Evolutionary conservation across 768 basidiomycete species (phyloP).

Genomic region (Russula earlei): DNA sequence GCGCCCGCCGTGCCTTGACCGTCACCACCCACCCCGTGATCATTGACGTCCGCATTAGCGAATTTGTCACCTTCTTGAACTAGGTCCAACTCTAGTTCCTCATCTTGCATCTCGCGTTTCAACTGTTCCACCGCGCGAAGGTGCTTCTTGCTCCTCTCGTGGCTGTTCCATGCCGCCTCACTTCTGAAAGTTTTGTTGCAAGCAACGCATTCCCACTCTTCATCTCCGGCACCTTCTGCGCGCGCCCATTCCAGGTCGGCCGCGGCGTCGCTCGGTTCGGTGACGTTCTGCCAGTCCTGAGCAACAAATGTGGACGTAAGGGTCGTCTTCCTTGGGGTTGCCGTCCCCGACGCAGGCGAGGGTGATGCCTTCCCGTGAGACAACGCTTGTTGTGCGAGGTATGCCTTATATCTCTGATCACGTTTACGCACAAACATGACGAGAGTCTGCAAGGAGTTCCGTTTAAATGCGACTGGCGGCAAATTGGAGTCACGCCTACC

Average conservation of each 20-base stretch:
- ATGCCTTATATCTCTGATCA: slow-evolving; percentile 76
- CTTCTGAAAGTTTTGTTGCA: slow-evolving; percentile 84
- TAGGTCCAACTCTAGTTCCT: slow-evolving; percentile 52
- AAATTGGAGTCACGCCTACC: slow-evolving; percentile 35
- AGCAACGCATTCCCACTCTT: slow-evolving; percentile 94
- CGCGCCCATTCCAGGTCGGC: slow-evolving; percentile 68
- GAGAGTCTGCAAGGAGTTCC: slow-evolving; percentile 41
- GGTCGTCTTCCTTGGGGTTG: slow-evolving; percentile 28
- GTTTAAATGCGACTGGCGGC: neutral
- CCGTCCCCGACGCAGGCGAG: slow-evolving; percentile 14
- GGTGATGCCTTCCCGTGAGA: slow-evolving; percentile 24
- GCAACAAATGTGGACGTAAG: slow-evolving; percentile 50
- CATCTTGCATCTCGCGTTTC: slow-evolving; percentile 64
- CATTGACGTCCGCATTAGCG: slow-evolving; percentile 8
- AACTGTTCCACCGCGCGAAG: slow-evolving; percentile 76
- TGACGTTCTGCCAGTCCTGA: slow-evolving; percentile 83
- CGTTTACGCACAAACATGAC: slow-evolving; percentile 73
- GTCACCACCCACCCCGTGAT: neutral
- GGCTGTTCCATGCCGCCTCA: slow-evolving; percentile 92
- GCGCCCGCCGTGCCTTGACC: neutral
- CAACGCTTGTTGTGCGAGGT: slow-evolving; percentile 42
- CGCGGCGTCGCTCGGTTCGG: slow-evolving; percentile 32
- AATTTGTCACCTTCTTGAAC: neutral
- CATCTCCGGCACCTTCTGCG: slow-evolving; percentile 58
- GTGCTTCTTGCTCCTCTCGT: slow-evolving; percentile 93